Base-by-base conservation (phyloP, 306 rosid genomes). In the Fragaria nilgerrensis region DNA sequence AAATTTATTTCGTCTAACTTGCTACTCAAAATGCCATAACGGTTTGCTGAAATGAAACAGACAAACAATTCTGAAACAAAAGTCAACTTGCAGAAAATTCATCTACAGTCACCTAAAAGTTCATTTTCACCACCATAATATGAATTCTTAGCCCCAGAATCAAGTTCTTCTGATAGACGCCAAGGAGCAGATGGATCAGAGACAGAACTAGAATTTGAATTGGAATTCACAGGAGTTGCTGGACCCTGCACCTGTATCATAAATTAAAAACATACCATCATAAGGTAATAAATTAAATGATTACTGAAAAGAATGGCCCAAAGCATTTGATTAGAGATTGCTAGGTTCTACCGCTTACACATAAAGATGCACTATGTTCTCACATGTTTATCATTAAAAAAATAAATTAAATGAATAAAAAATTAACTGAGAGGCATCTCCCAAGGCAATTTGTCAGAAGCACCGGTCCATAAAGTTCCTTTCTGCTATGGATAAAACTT, bases 231-330 rank as follows among this genome's bases (percentile, higher is more conserved):
- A 50, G 96, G 89, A 37, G 89, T 86, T 80, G 77, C 75, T 36
- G 99, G 98, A 79, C 89, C 93, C 83, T 89, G 97, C 81, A 63
- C 25, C 91, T 85, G 89, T 72, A 76, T 77, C 88, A 81, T n/a
- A 76, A 59, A 78, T 16, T 61, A 79, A 70, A 37, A 82, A 75
- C 62, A 82, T 76, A 32, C 72, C 73, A 68, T 67, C 34, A 63
- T n/a, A 80, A 78, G 37, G 68, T 79, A 59, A 81, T 29, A 77
- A 43, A 43, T 73, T 52, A 75, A 52, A 79, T 66, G 39, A 47
- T 80, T 61, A 39, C 66, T 22, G 32, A 50, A 80, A 67, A 20
- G 47, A 76, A 77, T 48, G 68, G 73, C 59, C 36, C 41, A 59
- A 70, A 27, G 63, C 17, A 58, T 43, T 36, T 50, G 47, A 9